Evolutionary conservation across 805 yeast species (phyloP).

Genomic region (Myxozyma udenii): DNA sequence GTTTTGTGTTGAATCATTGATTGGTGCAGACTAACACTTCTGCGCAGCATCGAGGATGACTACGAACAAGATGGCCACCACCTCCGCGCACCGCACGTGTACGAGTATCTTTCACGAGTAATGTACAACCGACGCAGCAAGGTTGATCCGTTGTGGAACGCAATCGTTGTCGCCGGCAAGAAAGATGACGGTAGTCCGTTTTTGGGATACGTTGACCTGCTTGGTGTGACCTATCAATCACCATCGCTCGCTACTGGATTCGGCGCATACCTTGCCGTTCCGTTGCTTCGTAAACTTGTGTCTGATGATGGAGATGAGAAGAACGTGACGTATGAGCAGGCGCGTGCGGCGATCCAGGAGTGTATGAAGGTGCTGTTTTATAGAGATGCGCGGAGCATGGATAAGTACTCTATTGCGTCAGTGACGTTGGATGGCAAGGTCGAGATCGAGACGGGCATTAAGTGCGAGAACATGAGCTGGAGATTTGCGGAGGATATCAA

Average conservation of each 20-base stretch:
- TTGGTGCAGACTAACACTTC: background rate
- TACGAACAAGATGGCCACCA: slow-evolving; percentile 70
- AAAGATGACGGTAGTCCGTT: slow-evolving; percentile 68
- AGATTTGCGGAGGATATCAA: slow-evolving; percentile 79
- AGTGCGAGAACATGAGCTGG: slow-evolving; percentile 80
- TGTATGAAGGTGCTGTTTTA: slow-evolving; percentile 93
- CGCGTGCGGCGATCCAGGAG: slow-evolving; percentile 70
- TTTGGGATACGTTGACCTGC: slow-evolving; percentile 79
- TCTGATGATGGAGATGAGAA: slow-evolving; percentile 56
- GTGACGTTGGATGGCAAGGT: slow-evolving; percentile 63
- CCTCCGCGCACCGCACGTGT: slow-evolving; percentile 81
- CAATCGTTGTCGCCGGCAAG: slow-evolving; percentile 85
- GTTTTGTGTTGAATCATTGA: background rate
- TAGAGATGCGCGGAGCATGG: slow-evolving; percentile 92
- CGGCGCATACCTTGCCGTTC: slow-evolving; percentile 92
- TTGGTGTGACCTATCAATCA: slow-evolving; percentile 86
- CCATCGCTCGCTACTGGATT: slow-evolving; percentile 94
- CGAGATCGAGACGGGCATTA: slow-evolving; percentile 60
- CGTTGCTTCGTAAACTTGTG: slow-evolving; percentile 79
- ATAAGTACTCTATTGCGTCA: slow-evolving; percentile 77
- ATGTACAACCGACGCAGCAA: slow-evolving; percentile 85
- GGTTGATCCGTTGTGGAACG: slow-evolving; percentile 96
- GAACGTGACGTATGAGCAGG: slow-evolving; percentile 57
- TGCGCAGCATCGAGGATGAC: slow-evolving; percentile 54
- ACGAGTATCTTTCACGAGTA: slow-evolving; percentile 79